A percentile compares a stretch with the other conserved stretches of the same genome.
These are phyloP conservation scores for Rubus idaeus DNA, from an alignment of 306 rosid species.

Conservation along the genomic window DNA sequence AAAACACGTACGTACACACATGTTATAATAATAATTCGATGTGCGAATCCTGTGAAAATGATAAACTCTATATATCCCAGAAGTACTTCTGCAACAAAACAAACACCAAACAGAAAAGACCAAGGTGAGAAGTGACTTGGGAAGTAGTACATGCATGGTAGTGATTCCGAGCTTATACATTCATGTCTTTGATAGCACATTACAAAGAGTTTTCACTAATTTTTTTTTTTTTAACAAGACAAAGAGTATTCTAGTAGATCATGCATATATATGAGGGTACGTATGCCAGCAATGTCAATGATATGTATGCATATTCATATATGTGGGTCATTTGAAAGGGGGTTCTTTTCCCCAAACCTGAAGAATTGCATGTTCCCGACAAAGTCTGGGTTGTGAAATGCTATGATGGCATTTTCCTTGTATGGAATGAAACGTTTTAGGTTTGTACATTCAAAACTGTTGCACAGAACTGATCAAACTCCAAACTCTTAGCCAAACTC, in stretches of 20 bases:
- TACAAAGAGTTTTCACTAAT: constrained; percentile 2
- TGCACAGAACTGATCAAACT: constrained; percentile 41
- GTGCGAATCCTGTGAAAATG: no score
- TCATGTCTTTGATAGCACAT: constrained; percentile 34
- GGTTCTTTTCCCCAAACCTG: constrained; percentile 47
- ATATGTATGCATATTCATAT: background rate
- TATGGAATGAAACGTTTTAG: constrained; percentile 46
- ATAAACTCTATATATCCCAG: background rate
- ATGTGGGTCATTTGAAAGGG: constrained; percentile 23
- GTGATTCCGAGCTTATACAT: background rate
- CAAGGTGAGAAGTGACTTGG: background rate
- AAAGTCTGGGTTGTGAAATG: constrained; percentile 59
- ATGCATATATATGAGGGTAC: no score
- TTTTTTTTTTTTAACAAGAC: no score
- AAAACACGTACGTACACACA: background rate
- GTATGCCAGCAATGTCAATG: constrained; percentile 37
- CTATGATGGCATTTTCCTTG: constrained; percentile 67
- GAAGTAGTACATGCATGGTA: background rate
- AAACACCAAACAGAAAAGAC: background rate
- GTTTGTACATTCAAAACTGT: constrained; percentile 33
- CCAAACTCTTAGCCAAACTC: constrained; percentile 42
- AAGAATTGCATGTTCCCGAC: constrained; percentile 89
- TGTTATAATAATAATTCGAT: background rate
- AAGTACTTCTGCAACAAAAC: background rate
- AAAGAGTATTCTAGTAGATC: no score